These are phyloP conservation scores for Scytalidium sp. DNA, from an alignment of 2,329 filamentous ascomycete species.

Conservation along the genomic window DNA sequence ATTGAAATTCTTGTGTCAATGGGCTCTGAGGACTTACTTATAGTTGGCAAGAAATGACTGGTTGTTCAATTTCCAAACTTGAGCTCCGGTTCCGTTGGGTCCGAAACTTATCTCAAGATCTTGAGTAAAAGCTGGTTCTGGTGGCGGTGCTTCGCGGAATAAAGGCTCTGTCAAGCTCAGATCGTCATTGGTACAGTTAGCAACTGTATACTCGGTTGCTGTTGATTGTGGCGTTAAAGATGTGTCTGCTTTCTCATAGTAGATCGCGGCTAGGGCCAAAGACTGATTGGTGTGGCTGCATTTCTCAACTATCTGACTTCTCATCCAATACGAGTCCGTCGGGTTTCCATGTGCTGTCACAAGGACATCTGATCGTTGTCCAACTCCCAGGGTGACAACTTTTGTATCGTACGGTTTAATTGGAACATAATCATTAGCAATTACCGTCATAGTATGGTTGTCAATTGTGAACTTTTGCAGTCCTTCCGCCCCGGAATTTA, in stretches of 20 bases:
- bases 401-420: constrained; percentile 49
- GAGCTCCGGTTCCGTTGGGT: constrained; percentile 44
- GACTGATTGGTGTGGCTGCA: constrained; percentile 46
- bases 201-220: constrained; percentile 4
- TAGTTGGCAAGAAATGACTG: constrained; percentile 52
- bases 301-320: constrained; percentile 26
- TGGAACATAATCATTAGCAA: constrained; percentile 55
- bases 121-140: constrained; percentile 3
- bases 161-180: constrained; percentile 2
- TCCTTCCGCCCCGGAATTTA: constrained; percentile 42
- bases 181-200: constrained; percentile 4
- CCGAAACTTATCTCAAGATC: constrained; percentile 33
- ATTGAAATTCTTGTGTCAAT: too few species aligned
- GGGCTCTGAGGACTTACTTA: background rate
- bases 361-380: constrained; percentile 35
- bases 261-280: constrained; percentile 55
- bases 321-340: constrained; percentile 5
- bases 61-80: constrained; percentile 48
- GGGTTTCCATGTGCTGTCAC: constrained; percentile 23
- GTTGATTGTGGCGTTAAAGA: constrained; percentile 42
- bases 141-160: constrained; percentile 14
- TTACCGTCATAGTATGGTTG: constrained; percentile 54
- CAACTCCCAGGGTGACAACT: constrained; percentile 40
- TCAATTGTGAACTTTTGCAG: constrained; percentile 45
- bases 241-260: constrained; percentile 56